Evolutionary conservation across 164 flowering plant species (phyloP), one percentile per base, ranked within the genome.

Genomic region (Macadamia integrifolia): DNA sequence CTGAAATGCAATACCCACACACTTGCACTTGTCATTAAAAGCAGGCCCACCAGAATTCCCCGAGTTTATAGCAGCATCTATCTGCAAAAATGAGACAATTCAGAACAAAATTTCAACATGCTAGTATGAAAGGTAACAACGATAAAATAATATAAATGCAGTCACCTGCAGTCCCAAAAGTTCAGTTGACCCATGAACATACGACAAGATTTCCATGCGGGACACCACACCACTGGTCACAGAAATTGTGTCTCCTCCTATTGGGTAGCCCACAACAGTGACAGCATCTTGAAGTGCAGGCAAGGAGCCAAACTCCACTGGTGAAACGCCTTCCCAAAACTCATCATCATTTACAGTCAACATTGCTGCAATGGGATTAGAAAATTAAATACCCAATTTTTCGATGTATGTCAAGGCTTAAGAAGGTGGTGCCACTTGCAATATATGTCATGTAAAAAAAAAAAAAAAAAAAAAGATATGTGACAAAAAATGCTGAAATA

Each of bases 1-100:
- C 83, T 95, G 99, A 76, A 95, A 95, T 42, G 99, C 99, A 79
- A 95, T 92, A 29, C 99, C 99, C 29, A 95, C 98, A 78, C 98
- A 92, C 8, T 83, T 86, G 0, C 99, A 97, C 75, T 84, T 92
- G 69, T 92, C 88, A 79, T 83, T 95, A 66, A 95, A 95, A 40
- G 98, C 98, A 73, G 99, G 99, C 3, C 99, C 99, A 69, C 99
- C 99, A 72, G 99, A 95, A 79, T 95, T 95, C 35, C 99, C 99
- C 23, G 98, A 92, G 74, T 95, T 95, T 72, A 95, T 95, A 64
- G 98, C 99, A 73, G 99, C 99, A 82, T 95, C 99, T 66, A 95
- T 92, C 99, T 95, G 82, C 67, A 82, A 69, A 71, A 68, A 28
- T 43, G 62, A 40, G 62, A 65, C 18, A 53, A 2, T 11, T 53